These are phyloP conservation scores for Fusarium sororula DNA, from an alignment of 2,329 filamentous ascomycete genomes.

Conservation along the genomic window DNA sequence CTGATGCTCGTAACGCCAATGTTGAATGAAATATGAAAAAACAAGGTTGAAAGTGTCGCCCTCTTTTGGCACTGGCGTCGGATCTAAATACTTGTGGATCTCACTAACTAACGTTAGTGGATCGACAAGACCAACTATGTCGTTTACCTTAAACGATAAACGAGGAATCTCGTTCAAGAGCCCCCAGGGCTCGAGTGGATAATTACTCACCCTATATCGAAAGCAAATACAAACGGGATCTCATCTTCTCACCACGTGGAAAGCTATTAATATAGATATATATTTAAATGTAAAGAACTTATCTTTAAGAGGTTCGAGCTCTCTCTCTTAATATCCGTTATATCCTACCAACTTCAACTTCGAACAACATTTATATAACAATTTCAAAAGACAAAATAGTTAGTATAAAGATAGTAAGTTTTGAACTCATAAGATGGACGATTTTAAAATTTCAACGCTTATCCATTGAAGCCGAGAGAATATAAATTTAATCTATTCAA, in stretches of 20 bases:
- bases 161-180: background rate
- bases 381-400: no score
- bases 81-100: background rate
- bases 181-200: fast-evolving
- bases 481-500: fast-evolving
- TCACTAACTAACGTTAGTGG: background rate
- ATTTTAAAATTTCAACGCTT: no score
- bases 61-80: background rate
- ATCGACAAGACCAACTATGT: background rate
- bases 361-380: no score
- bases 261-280: no score
- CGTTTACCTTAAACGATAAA: background rate
- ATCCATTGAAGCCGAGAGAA: no score
- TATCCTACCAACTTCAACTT: fast-evolving
- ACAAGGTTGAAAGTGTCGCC: background rate
- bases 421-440: fast-evolving
- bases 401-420: fast-evolving
- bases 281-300: no score
- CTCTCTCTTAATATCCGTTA: no score
- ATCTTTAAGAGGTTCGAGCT: fast-evolving
- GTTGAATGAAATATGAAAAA: background rate
- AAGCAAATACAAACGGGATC: no score
- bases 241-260: no score
- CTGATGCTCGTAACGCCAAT: background rate
- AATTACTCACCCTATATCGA: no score